Evolutionary conservation across 768 basidiomycete genomes (phyloP).

Genomic region (Dictyophora rubrovolvata): DNA sequence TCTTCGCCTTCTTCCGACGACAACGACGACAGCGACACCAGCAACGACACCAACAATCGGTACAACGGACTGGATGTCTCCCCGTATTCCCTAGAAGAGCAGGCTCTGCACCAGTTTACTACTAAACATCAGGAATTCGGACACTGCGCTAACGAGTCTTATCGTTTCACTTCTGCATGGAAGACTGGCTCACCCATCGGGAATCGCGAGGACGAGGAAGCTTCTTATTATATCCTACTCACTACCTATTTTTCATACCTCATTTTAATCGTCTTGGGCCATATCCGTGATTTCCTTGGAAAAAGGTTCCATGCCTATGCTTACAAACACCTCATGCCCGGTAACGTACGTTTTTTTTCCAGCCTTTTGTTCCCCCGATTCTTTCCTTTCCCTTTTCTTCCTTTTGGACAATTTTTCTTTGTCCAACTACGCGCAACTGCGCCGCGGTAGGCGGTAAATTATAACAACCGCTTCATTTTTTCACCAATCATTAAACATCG

Average conservation of each 20-base stretch:
- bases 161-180: slow-evolving; percentile 60
- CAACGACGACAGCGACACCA: slow-evolving; percentile 14
- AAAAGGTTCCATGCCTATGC: slow-evolving; percentile 61
- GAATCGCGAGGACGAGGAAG: slow-evolving; percentile 63
- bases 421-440: too few species aligned
- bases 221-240: slow-evolving; percentile 85
- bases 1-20: slow-evolving; percentile 1
- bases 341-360: slow-evolving; percentile 48
- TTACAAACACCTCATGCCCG: slow-evolving; percentile 76
- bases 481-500: too few species aligned
- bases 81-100: slow-evolving; percentile 64
- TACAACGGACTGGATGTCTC: slow-evolving; percentile 37
- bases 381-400: background rate
- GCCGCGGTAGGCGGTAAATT: too few species aligned
- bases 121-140: slow-evolving; percentile 90
- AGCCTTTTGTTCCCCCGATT: background rate
- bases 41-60: background rate
- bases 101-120: slow-evolving; percentile 43
- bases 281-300: slow-evolving; percentile 90
- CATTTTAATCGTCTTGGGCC: slow-evolving; percentile 83
- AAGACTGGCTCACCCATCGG: slow-evolving; percentile 38
- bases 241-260: slow-evolving; percentile 92
- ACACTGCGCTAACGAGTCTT: slow-evolving; percentile 70
- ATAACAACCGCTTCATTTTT: slow-evolving; percentile 1
- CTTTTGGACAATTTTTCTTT: slow-evolving; percentile 1